Base-by-base conservation (phyloP, 371 early-diverging fungal species). In the Dentiscutata heterogama region DNA sequence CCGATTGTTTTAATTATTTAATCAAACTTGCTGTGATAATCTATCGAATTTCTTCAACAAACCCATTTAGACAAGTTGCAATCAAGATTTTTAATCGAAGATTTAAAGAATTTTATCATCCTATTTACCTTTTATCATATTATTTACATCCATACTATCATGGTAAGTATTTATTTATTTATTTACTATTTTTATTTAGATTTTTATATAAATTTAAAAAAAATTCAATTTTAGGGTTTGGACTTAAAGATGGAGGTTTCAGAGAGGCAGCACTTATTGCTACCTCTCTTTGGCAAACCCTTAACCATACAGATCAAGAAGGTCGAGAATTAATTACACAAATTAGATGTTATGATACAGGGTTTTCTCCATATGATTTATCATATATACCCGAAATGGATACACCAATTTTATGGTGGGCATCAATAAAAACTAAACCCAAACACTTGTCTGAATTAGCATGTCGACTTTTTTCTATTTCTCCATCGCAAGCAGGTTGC, bases 1-100 rank as follows among this genome's bases (percentile, higher is more conserved):
- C 71, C 25, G 10, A 71, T 71, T 71, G 71, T 25, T 71, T 71
- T 46, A 25, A 46, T 13, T 3, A 71, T 25, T 13, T 71, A 22
- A 51, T 71, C 0, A 42, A 51, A 71, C 50, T 71, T 11, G 71
- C 71, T 18, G 14, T 6, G 6, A 39, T 39, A 39, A 39, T 39
- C 6, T 3, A 39, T 39, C 6, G 39, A 39, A 39, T 39, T 39
- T 2, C 6, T 39, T 39, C 39, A 39, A 39, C n/a, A n/a, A n/a
- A n/a, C n/a, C 39, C 6, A 39, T 39, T 39, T 39, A 39, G 6
- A 6, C 39, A 39, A 39, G 39, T 6, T 3, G 6, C 2, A 42
- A 42, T 42, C 46, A 42, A 42, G 46, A 42, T 42, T 42, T 42
- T 42, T 42, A 42, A 42, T 42, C 0, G 6, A 42, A 3, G 46